Base-by-base conservation (phyloP, 352 stramenopile genomes). In the Globisporangium canariense region DNA sequence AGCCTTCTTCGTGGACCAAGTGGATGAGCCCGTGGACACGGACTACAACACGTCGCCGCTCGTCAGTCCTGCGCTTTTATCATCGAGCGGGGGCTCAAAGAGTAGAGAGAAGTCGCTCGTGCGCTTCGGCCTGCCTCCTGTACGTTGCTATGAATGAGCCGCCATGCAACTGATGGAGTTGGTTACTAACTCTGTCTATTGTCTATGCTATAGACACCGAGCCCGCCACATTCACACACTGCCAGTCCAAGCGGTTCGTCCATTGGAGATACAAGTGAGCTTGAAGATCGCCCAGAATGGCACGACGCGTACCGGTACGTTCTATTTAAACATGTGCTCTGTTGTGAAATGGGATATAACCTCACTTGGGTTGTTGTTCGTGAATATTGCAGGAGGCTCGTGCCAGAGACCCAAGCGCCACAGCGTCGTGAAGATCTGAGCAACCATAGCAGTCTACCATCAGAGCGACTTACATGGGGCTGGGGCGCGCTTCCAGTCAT, bases 1-100 rank as follows among this genome's bases (percentile, higher is more conserved):
- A 54, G 86, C 80, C 6, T 91, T 89, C 72, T 95, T 95, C 62
- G 79, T 93, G 6, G 77, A 90, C 40, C 63, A 77, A 47, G 78
- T 86, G 57, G 65, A 84, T 10, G 69, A 86, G 41, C 77, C 74
- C 1, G 80, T 88, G 18, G 75, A 86, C 20, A 76, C 86, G 2
- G 83, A 90, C 49, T 90, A 90, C 66, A 74, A 64, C 28, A 88
- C 80, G 30, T 93, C 84, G 22, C 80, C 84, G 5, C 64, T 90
- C 10, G 71, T 62, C 14, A 90, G 79, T 58, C 80, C 84, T 7
- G 64, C 38, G 63, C 18, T 70, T 0, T 38, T 69, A 1, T 38
- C 71, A 16, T 22, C 25, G 2, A 53, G 40, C 36, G 7, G 7
- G 8, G 47, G 47, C 0, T 32, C 9, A 11, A 41, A 18, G 34